phyloP scores from a whole-genome alignment of 75 land plant species.

The Chamaecyparis obtusa region DNA sequence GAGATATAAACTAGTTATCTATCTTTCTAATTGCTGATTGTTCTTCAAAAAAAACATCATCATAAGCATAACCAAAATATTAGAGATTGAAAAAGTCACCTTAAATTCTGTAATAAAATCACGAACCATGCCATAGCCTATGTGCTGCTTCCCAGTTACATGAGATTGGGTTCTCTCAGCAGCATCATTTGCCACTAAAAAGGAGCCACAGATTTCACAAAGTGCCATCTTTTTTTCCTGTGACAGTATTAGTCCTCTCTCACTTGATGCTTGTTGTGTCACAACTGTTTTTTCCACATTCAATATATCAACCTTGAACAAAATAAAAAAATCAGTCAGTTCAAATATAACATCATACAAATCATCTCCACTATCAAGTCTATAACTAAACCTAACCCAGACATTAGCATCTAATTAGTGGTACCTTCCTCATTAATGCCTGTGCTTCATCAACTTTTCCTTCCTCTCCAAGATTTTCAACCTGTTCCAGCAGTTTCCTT shows the following conservation, averaged over 20 bases:
- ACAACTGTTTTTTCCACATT: slow-evolving; percentile 76
- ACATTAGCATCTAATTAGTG: slow-evolving; percentile 4
- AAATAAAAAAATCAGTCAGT: not conserved
- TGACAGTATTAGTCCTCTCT: slow-evolving; percentile 54
- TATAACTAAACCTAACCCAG: not conserved
- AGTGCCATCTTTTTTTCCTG: slow-evolving; percentile 96
- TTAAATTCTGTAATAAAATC: slow-evolving; percentile 73
- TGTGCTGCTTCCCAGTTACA: slow-evolving; percentile 91
- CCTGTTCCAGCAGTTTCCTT: slow-evolving; percentile 84
- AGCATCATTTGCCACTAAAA: slow-evolving; percentile 94
- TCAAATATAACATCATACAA: not conserved
- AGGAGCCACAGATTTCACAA: slow-evolving; percentile 93
- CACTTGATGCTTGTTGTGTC: slow-evolving; percentile 59
- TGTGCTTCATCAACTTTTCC: slow-evolving; percentile 97
- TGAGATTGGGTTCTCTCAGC: slow-evolving; percentile 93
- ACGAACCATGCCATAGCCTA: slow-evolving; percentile 89
- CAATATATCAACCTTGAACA: slow-evolving; percentile 68
- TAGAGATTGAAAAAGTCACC: slow-evolving; percentile 29
- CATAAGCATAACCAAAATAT: not conserved
- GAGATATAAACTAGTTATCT: not conserved
- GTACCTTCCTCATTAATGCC: slow-evolving; percentile 93
- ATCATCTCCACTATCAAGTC: not conserved
- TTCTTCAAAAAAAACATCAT: not conserved
- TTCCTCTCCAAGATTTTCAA: slow-evolving; percentile 87
- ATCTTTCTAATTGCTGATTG: not conserved